Evolutionary conservation across 495 filamentous ascomycete genomes (phyloP), one percentile per base, ranked within the genome.

Genomic region (Neurospora sp.): DNA sequence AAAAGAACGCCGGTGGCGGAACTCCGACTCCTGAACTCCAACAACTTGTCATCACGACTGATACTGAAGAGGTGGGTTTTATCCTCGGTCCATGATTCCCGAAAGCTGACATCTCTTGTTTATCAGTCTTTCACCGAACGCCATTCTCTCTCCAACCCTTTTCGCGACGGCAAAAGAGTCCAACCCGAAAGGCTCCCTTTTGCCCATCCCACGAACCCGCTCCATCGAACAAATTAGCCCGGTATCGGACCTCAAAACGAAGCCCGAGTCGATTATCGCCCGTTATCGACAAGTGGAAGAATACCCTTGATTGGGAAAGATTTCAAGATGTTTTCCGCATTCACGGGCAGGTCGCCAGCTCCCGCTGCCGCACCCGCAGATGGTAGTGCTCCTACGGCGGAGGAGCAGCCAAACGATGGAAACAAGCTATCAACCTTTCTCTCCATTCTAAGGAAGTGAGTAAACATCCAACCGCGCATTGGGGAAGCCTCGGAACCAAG

Each of bases 361-460:
- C 31, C 72, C 9, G 38, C 70, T 59, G 71, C 71, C 38, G 53
- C 14, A 8, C 53, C 53, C 22, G 27, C 53, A 14, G 53, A 65
- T 35, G 53, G 53, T 8, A 65, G 53, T 35, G 53, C 53, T 35
- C 41, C 72, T 5, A 48, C 45, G 22, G 69, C 70, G 14, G 76
- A 93, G 76, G 92, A 92, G 78, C 81, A 85, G 27, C 87, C 90
- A 65, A 93, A 93, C 82, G 93, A 97, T 70, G 89, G 88, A 70
- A 93, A 91, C 39, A 96, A 96, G 83, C 84, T 97, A 70, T 90
- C 88, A 80, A 94, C 91, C 0, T 94, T 97, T 76, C 82, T 97
- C 44, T 88, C 89, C 70, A 94, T 97, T 72, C 81, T 97, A 72
- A 87, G 90, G 78, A 94, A 91, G 91, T 94, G 86, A 81, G 89